These are phyloP conservation scores for Limtongia smithiae DNA, from an alignment of 805 yeast genomes.

Conservation along the genomic window DNA sequence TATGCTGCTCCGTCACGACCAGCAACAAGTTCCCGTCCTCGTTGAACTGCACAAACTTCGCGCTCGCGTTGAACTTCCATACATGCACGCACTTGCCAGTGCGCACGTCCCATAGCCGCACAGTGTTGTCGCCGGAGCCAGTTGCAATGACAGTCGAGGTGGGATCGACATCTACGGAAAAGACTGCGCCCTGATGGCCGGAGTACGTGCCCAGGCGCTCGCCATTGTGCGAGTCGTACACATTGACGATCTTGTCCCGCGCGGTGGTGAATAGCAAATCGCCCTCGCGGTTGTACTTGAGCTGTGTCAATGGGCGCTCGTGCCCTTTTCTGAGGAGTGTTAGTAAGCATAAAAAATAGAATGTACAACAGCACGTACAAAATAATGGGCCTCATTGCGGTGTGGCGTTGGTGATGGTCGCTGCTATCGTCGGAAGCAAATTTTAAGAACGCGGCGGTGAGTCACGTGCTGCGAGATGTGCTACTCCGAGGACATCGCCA, in stretches of 20 bases:
- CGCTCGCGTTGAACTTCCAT: conserved; percentile 79
- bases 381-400: conserved; percentile 14
- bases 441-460: no score
- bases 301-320: conserved; percentile 88
- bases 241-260: conserved; percentile 65
- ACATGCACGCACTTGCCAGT: conserved; percentile 73
- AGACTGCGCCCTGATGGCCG: conserved; percentile 90
- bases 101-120: conserved; percentile 78
- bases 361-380: conserved; percentile 4
- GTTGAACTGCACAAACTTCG: conserved; percentile 81
- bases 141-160: conserved; percentile 70
- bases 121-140: conserved; percentile 85
- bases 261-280: conserved; percentile 89
- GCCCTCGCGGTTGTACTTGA: conserved; percentile 92
- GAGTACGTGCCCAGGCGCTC: conserved; percentile 91
- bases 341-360: neutral
- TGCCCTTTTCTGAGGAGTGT: conserved; percentile 64
- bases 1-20: conserved; percentile 83
- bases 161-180: conserved; percentile 84
- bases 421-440: no score
- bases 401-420: no score
- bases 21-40: conserved; percentile 66
- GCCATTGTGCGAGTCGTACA: conserved; percentile 94
- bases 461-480: no score
- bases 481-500: no score